Evolutionary conservation across 495 filamentous ascomycete genomes (phyloP).

Genomic region (Aspergillus wentii): DNA sequence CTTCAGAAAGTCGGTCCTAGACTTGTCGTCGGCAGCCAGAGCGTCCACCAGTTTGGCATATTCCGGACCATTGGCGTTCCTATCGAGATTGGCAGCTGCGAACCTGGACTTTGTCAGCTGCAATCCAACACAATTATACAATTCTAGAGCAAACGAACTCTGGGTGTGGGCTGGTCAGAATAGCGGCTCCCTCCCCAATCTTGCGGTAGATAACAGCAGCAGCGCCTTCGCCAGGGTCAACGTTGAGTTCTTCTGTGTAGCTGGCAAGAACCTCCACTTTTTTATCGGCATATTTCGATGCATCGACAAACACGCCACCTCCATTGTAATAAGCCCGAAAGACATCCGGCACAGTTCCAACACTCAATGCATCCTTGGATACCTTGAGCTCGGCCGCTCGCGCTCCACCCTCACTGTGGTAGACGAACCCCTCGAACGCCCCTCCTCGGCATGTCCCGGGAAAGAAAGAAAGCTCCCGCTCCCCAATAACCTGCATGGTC

Average conservation of each 20-base stretch:
- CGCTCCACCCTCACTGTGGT: constrained; percentile 83
- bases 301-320: constrained; percentile 90
- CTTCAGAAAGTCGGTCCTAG: constrained; percentile 71
- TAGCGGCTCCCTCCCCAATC: constrained; percentile 73
- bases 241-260: constrained; percentile 70
- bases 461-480: constrained; percentile 83
- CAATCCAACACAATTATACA: background rate
- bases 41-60: constrained; percentile 65
- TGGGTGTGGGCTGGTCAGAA: constrained; percentile 88
- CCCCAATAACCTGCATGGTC: constrained; percentile 78
- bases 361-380: constrained; percentile 53
- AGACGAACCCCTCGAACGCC: constrained; percentile 87
- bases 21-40: constrained; percentile 64
- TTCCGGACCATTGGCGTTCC: constrained; percentile 52
- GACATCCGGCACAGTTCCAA: constrained; percentile 49
- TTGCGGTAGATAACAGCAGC: constrained; percentile 87
- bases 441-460: constrained; percentile 80
- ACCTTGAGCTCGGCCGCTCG: constrained; percentile 66
- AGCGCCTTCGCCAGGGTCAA: constrained; percentile 62
- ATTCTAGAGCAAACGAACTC: constrained; percentile 65
- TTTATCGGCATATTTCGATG: constrained; percentile 51
- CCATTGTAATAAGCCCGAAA: constrained; percentile 91
- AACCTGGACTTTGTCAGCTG: constrained; percentile 56
- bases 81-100: constrained; percentile 70
- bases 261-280: constrained; percentile 79